These are phyloP conservation scores for Omphalotus guepiniiformis DNA, from an alignment of 768 basidiomycete species.

Conservation along the genomic window DNA sequence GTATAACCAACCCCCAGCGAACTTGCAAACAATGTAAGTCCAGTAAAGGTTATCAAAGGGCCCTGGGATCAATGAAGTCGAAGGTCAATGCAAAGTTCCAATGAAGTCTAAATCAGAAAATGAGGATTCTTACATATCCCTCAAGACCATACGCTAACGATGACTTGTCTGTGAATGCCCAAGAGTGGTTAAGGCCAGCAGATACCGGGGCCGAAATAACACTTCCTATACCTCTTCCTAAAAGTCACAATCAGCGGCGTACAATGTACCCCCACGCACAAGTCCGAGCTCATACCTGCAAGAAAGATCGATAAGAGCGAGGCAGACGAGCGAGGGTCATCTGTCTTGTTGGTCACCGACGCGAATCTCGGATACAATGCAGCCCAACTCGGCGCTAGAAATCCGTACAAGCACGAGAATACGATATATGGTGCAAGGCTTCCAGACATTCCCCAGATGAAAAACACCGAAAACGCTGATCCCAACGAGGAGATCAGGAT, in stretches of 20 bases:
- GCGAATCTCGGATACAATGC: conserved; percentile 13
- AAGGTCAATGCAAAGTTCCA: no score
- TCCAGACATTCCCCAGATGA: conserved; percentile 15
- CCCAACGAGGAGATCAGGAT: conserved; percentile 13
- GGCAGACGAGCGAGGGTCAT: conserved; percentile 10
- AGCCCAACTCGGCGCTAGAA: conserved; percentile 14
- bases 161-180: conserved; percentile 5
- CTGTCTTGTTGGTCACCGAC: conserved; percentile 7
- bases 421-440: conserved; percentile 6
- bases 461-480: conserved; percentile 12
- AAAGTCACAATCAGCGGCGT: not conserved
- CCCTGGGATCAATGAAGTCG: not conserved
- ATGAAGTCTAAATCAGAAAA: not conserved
- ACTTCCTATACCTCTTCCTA: conserved; percentile 13
- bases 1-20: not conserved
- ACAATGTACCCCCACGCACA: not conserved
- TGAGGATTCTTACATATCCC: conserved; percentile 8
- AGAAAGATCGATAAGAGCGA: conserved; percentile 13
- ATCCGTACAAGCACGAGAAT: conserved; percentile 14
- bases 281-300: conserved; percentile 7
- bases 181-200: not conserved
- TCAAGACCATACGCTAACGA: conserved; percentile 11
- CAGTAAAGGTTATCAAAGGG: conserved; percentile 6
- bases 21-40: not conserved
- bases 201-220: conserved; percentile 10